Evolutionary conservation across 495 filamentous ascomycete genomes (phyloP), one percentile per base, ranked within the genome.

Genomic region (Pyrenula massariospora): DNA sequence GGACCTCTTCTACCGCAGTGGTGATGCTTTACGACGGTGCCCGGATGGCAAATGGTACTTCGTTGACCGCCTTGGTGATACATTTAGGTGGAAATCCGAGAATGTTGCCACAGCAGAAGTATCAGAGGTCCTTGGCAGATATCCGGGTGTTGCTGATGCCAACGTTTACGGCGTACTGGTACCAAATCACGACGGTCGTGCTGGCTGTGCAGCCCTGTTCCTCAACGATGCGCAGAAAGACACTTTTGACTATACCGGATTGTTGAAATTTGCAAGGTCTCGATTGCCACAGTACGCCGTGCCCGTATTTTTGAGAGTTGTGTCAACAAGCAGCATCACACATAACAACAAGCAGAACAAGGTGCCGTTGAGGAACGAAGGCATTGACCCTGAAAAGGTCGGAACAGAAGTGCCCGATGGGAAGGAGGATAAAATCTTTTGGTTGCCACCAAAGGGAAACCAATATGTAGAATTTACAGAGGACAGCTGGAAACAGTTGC

Each of bases 311-410:
- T 60, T 91, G 23, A 73, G 88, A 0, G 63, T 89, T 22, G 78
- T 86, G 2, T 63, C 73, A 48, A 75, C 72, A 51, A 72, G 79
- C 42, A 77, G 75, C 25, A 79, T 84, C 21, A 89, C 84, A 57
- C 86, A 93, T 65, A 91, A 90, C 66, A 84, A 91, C 64, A 93
- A 93, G 71, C 87, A 91, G 71, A 85, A 88, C 64, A 93, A 91
- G 68, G 80, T 84, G 3, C 81, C 82, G 1, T 72, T 91, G 24
- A 75, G 86, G 57, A 78, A 82, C 47, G 85, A 89, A 61, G 87
- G 87, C 0, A 78, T 89, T 8, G 81, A 89, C 63, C 83, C 82
- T 12, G 70, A 66, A 0, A 60, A 69, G 24, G 61, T 65, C 19
- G 75, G 75, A 3, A 68, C 60, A 1, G 83, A 84, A 68, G 80